Conservation (phyloP, 139 green algal genomes). For the Klebsormidium nitens region DNA sequence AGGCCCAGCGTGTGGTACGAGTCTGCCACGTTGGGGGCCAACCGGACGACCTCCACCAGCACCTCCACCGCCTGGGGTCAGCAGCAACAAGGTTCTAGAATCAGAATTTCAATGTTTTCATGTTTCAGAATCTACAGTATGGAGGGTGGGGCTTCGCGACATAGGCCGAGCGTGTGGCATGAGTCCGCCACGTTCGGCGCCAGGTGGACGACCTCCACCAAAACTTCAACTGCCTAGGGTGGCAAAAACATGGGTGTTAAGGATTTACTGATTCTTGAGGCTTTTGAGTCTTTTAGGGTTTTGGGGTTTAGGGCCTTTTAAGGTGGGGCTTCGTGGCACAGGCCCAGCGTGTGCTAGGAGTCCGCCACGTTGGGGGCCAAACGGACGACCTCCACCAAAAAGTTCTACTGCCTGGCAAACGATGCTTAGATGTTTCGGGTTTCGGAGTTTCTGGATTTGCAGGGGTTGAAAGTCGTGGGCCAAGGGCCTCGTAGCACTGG, state of each 20-base stretch:
- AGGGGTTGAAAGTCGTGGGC: no score
- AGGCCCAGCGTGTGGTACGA: conserved; percentile 79
- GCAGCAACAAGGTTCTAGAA: not conserved
- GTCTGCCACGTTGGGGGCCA: conserved; percentile 68
- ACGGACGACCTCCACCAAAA: conserved; percentile 68
- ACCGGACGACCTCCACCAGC: conserved; percentile 65
- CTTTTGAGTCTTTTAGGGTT: no score
- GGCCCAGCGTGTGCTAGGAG: conserved; percentile 76
- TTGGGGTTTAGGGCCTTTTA: no score
- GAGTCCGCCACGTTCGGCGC: conserved; percentile 71
- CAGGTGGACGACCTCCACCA: conserved; percentile 65
- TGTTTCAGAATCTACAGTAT: not conserved
- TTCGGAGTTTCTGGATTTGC: no score
- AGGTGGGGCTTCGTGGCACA: conserved; percentile 71
- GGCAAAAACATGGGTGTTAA: not conserved
- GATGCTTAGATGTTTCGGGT: no score
- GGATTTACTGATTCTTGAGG: no score
- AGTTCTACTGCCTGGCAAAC: no score
- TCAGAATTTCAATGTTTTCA: not conserved
- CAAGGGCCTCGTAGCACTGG: no score
- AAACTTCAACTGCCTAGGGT: conserved; percentile 52
- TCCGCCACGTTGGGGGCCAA: conserved; percentile 68
- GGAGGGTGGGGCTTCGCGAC: conserved; percentile 55
- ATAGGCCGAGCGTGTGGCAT: conserved; percentile 76
- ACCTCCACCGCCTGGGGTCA: conserved; percentile 51